These are phyloP conservation scores for Articulospora tetracladia DNA, from an alignment of 495 filamentous ascomycete genomes.

Conservation along the genomic window DNA sequence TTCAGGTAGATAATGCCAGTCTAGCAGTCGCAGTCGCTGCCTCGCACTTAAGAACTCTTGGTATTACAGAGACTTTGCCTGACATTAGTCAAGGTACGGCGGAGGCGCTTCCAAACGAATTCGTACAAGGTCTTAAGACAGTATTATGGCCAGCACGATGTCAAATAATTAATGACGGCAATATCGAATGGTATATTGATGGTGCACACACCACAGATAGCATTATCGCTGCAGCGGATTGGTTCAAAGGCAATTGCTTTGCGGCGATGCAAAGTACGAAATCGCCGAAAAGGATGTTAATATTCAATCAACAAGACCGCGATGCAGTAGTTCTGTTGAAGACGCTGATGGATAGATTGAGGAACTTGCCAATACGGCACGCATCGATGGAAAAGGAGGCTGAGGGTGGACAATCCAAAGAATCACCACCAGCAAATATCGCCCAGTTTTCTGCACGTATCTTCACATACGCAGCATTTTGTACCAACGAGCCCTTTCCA, in stretches of 20 bases:
- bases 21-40: slow-evolving; percentile 73
- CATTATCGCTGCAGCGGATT: slow-evolving; percentile 70
- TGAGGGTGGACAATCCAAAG: slow-evolving; percentile 11
- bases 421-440: not conserved
- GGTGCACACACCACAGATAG: slow-evolving; percentile 90
- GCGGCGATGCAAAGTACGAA: slow-evolving; percentile 72
- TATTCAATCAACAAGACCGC: slow-evolving; percentile 95
- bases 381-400: not conserved
- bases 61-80: slow-evolving; percentile 74
- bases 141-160: slow-evolving; percentile 43
- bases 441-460: not conserved
- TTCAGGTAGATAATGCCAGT: slow-evolving; percentile 84
- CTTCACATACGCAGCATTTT: slow-evolving; percentile 60
- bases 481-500: slow-evolving; percentile 5
- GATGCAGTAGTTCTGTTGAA: slow-evolving; percentile 58
- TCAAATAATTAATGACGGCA: slow-evolving; percentile 46
- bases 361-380: not conserved
- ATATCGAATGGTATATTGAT: slow-evolving; percentile 72
- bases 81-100: slow-evolving; percentile 17
- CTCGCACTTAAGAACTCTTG: slow-evolving; percentile 57
- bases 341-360: slow-evolving; percentile 34
- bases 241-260: slow-evolving; percentile 60
- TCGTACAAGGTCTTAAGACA: slow-evolving; percentile 32
- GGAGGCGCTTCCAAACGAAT: slow-evolving; percentile 18
- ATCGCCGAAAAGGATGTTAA: slow-evolving; percentile 43